Conservation (phyloP, 257 asterid species). For the Solanum phureja region DNA sequence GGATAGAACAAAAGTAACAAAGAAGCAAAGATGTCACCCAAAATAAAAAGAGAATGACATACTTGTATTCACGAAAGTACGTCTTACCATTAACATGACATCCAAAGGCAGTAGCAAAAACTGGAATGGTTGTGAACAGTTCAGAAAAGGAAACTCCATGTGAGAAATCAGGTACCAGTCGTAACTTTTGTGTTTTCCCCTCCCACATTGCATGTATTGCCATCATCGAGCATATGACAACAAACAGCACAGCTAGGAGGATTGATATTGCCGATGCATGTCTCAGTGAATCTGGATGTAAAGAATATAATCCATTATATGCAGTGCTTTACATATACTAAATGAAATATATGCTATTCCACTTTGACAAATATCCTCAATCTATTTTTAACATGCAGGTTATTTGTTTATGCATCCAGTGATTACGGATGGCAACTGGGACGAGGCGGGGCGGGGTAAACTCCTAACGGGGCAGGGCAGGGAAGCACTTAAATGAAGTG, state of each 20-base stretch:
- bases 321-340: not conserved
- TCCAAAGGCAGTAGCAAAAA: constrained; percentile 90
- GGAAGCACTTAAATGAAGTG: not conserved
- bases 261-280: constrained; percentile 90
- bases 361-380: not conserved
- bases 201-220: constrained; percentile 64
- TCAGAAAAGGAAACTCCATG: constrained; percentile 42
- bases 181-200: constrained; percentile 56
- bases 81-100: constrained; percentile 82
- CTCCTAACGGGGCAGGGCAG: not conserved
- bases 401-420: not conserved
- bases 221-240: constrained; percentile 70
- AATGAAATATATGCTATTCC: not conserved
- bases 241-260: constrained; percentile 74
- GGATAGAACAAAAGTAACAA: not conserved
- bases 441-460: not conserved
- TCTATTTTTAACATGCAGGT: not conserved
- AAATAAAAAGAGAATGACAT: not conserved
- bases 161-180: constrained; percentile 59
- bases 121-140: constrained; percentile 86
- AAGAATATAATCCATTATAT: not conserved
- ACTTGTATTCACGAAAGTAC: not conserved
- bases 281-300: constrained; percentile 69
- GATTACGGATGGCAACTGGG: not conserved
- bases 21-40: not conserved